These are phyloP conservation scores for Hydnomerulius pinastri DNA, from an alignment of 768 basidiomycete genomes.

Conservation along the genomic window DNA sequence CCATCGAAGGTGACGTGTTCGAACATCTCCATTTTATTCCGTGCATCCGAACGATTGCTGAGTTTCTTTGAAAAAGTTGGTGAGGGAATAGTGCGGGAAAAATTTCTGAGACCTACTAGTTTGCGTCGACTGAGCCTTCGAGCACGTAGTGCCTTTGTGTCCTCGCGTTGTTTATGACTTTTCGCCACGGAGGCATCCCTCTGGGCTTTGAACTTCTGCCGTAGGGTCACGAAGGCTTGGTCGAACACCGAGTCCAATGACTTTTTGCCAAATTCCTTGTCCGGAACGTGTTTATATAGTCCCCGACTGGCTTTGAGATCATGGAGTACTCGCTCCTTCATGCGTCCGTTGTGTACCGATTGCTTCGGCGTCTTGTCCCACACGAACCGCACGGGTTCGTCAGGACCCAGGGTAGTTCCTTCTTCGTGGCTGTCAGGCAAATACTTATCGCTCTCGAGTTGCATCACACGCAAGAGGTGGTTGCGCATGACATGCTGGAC, in stretches of 20 bases:
- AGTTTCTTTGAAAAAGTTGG: constrained; percentile 55
- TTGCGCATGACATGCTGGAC: constrained; percentile 68
- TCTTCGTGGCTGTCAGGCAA: constrained; percentile 66
- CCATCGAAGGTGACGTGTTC: constrained; percentile 68
- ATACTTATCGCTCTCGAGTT: constrained; percentile 52
- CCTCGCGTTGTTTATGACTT: constrained; percentile 54
- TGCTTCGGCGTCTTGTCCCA: constrained; percentile 80
- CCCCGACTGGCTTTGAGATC: constrained; percentile 60
- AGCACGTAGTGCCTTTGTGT: constrained; percentile 60
- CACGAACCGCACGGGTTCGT: constrained; percentile 70
- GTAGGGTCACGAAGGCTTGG: constrained; percentile 66
- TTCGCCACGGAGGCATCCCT: constrained; percentile 47
- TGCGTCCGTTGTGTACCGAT: constrained; percentile 69
- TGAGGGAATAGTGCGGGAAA: constrained; percentile 2
- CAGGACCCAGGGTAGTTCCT: constrained; percentile 42
- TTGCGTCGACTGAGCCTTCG: constrained; percentile 64
- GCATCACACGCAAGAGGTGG: constrained; percentile 64
- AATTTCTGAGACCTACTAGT: constrained; percentile 44
- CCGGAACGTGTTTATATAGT: constrained; percentile 62
- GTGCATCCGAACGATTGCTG: constrained; percentile 58
- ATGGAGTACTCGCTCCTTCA: constrained; percentile 64
- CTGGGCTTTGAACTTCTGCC: constrained; percentile 68
- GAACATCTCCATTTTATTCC: constrained; percentile 53
- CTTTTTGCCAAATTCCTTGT: constrained; percentile 67
- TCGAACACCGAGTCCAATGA: constrained; percentile 64